Evolutionary conservation across 768 basidiomycete genomes (phyloP).

Genomic region (Leucocoprinus birnbaumii): DNA sequence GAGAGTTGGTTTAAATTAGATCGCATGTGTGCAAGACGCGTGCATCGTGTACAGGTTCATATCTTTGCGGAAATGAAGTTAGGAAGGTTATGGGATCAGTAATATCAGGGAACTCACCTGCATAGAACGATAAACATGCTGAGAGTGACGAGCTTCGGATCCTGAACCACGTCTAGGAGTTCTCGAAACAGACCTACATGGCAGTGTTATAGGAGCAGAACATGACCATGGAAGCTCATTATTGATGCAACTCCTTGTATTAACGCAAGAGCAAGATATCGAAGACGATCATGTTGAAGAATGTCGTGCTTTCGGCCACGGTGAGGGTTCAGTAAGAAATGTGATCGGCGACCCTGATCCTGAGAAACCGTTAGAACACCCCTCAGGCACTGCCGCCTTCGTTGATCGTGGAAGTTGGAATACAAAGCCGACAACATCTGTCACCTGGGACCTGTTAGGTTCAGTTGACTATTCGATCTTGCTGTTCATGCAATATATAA

Average conservation of each 20-base stretch:
- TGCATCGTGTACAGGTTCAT: background rate
- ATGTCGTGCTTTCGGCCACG: no score
- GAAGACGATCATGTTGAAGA: background rate
- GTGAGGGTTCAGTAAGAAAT: no score
- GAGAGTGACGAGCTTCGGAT: background rate
- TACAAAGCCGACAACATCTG: no score
- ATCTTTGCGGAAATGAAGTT: constrained; percentile 1
- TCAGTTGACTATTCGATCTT: no score
- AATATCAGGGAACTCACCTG: background rate
- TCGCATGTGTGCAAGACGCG: background rate
- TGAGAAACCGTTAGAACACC: no score
- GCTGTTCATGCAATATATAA: no score
- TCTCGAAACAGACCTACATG: background rate
- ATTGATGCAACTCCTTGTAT: background rate
- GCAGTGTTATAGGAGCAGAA: background rate
- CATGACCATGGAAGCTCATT: background rate
- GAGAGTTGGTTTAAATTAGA: background rate
- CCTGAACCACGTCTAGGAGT: background rate
- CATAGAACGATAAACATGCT: background rate
- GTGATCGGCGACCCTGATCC: no score
- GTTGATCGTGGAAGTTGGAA: no score
- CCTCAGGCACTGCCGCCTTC: no score
- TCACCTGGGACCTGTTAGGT: no score
- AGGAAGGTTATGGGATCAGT: background rate
- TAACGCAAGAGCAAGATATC: background rate